These are phyloP conservation scores for Camptophora hylomeconis DNA, from an alignment of 2,329 filamentous ascomycete species.

Conservation along the genomic window DNA sequence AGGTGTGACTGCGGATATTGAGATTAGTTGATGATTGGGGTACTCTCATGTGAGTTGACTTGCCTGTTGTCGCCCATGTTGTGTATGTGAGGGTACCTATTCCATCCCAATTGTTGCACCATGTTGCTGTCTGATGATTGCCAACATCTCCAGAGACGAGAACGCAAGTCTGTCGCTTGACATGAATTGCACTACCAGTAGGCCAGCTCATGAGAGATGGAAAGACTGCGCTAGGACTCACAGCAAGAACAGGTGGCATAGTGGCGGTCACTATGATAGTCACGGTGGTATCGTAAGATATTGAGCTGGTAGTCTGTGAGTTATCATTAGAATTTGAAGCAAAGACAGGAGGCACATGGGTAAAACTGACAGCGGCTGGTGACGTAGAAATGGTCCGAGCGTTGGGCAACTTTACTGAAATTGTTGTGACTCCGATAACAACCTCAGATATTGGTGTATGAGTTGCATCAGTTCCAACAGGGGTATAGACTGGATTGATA, in stretches of 20 bases:
- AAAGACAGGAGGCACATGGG: slow-evolving; percentile 1
- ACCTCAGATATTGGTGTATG: slow-evolving; percentile 4
- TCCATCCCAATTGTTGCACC: slow-evolving; percentile 18
- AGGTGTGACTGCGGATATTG: slow-evolving; percentile 2
- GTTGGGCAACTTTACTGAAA: too few species aligned
- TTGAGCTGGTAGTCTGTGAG: not conserved
- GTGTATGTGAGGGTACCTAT: slow-evolving; percentile 9
- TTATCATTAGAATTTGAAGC: not conserved
- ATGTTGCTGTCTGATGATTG: slow-evolving; percentile 11
- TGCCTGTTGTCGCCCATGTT: slow-evolving; percentile 15
- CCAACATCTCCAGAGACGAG: slow-evolving; percentile 16
- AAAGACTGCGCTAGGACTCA: not conserved
- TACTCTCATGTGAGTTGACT: slow-evolving; percentile 4
- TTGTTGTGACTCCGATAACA: slow-evolving; percentile 6
- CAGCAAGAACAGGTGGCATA: not conserved
- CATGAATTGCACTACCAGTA: not conserved
- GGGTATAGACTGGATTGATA: too few species aligned
- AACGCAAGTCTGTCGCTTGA: slow-evolving; percentile 17
- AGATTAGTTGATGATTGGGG: slow-evolving; percentile 3
- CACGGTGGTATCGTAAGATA: slow-evolving; percentile 1
- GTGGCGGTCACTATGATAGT: slow-evolving; percentile 2
- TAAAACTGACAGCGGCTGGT: slow-evolving; percentile 3
- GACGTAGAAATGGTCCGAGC: too few species aligned
- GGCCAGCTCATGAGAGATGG: slow-evolving; percentile 1
- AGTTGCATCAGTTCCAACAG: slow-evolving; percentile 12